Base-by-base conservation (phyloP, 2,329 filamentous ascomycete species). In the Hymenoscyphus fructigenus region DNA sequence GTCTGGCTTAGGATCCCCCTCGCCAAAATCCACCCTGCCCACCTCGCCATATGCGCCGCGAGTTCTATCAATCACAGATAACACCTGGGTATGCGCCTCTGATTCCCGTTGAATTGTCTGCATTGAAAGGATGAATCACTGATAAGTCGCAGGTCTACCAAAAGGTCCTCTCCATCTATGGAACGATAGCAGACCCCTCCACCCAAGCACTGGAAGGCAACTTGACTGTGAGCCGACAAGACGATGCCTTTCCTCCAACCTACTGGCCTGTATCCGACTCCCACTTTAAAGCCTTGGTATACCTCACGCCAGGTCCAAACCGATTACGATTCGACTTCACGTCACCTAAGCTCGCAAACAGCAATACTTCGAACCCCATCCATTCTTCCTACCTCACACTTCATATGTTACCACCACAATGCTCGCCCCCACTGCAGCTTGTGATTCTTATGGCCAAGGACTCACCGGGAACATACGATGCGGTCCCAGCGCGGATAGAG, bases 251-350 rank as follows among this genome's bases (percentile, higher is more conserved):
- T 75, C 93, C 94, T 6, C 81, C 91, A 0, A 91, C 88, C 14
- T 84, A 83, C 70, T 98, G 94, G 93, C 94, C 93, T 1, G 94
- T 97, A 12, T 89, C 84, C 75, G 89, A 92, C 68, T 96, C 91
- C 2, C 88, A 93, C 76, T 98, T 97, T 83, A 98, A 98, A 79
- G 90, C 90, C 5, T 82, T 98, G 34, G 84, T 97, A 10, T 92
- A 97, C 77, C 85, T 99, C n/a, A 87, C 91, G 68, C 93, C 95
- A 4, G 95, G 95, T 0, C 91, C 92, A 62, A 99, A 99, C 78
- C 88, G 87, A 70, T 79, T 98, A 34, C 90, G 92, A 28, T 89
- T 98, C 70, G 94, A 97, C 75, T 98, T 97, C 75, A 84, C 84
- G 57, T 95, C 91, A 36, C 90, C 91, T 3, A 96, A 95, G 76